phyloP scores from a whole-genome alignment of 306 rosid species.

The Vigna reflexopilosa region DNA sequence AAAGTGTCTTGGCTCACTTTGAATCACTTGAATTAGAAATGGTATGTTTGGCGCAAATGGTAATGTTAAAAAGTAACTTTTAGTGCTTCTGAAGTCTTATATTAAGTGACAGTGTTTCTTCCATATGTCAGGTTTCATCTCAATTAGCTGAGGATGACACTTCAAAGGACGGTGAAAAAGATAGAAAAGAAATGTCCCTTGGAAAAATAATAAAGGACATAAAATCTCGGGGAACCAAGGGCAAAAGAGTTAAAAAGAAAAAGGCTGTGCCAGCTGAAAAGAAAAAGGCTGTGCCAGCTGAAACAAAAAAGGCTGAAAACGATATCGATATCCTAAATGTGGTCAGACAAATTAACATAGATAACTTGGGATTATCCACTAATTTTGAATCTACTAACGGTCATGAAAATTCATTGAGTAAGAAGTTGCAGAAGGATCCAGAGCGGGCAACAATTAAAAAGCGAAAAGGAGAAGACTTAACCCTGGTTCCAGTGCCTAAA shows the following conservation, averaged over 20 bases:
- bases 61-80: constrained; percentile 24
- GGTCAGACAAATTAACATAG: constrained; percentile 92
- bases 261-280: constrained; percentile 57
- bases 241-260: constrained; percentile 67
- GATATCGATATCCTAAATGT: constrained; percentile 78
- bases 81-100: constrained; percentile 37
- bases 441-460: constrained; percentile 54
- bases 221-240: constrained; percentile 70
- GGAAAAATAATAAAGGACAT: constrained; percentile 80
- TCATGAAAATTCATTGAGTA: constrained; percentile 61
- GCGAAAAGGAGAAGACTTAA: constrained; percentile 64
- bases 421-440: constrained; percentile 55
- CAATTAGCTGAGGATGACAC: constrained; percentile 62
- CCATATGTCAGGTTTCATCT: constrained; percentile 56
- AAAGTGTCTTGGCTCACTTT: constrained; percentile 72
- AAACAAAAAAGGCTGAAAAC: constrained; percentile 64
- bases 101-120: constrained; percentile 44
- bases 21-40: constrained; percentile 75
- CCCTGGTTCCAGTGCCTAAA: constrained; percentile 70
- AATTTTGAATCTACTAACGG: constrained; percentile 87
- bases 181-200: constrained; percentile 78
- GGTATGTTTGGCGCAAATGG: constrained; percentile 58
- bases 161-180: constrained; percentile 64
- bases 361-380: constrained; percentile 64
- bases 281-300: constrained; percentile 57